Evolutionary conservation across 2,329 filamentous ascomycete species (phyloP).

Genomic region (Phaeomoniella chlamydospora): DNA sequence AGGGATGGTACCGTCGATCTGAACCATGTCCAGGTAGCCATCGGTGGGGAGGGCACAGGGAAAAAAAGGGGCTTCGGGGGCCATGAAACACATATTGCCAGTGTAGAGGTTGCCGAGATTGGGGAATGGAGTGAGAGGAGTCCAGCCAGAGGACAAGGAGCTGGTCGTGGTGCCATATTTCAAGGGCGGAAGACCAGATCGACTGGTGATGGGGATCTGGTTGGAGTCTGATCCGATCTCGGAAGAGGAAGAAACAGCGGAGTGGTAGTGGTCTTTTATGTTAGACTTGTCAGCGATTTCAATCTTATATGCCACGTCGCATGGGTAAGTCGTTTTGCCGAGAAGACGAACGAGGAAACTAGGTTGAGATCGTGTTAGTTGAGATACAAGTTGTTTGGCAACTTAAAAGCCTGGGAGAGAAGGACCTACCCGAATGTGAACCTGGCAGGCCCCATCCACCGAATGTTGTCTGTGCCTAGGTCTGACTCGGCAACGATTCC

Average conservation of each 20-base stretch:
- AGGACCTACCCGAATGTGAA: constrained; percentile 58
- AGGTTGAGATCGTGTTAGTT: too few relatives aligned
- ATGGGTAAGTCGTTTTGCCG: constrained; percentile 67
- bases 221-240: constrained; percentile 9
- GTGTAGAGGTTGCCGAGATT: constrained; percentile 85
- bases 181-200: constrained; percentile 52
- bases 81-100: constrained; percentile 92
- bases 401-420: too few relatives aligned
- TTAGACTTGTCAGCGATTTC: constrained; percentile 61
- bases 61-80: constrained; percentile 77
- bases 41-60: constrained; percentile 68
- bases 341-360: constrained; percentile 59
- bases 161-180: constrained; percentile 64
- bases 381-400: too few relatives aligned
- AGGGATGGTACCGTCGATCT: constrained; percentile 61
- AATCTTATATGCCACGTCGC: constrained; percentile 74
- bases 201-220: constrained; percentile 4
- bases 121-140: constrained; percentile 50
- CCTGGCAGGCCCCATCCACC: constrained; percentile 80
- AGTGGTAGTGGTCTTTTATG: constrained; percentile 58
- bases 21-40: constrained; percentile 71
- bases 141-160: constrained; percentile 62
- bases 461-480: constrained; percentile 74
- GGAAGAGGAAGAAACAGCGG: constrained; percentile 3
- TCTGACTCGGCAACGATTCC: constrained; percentile 86